A percentile compares a stretch with the other conserved stretches of the same genome.
Conservation (phyloP, 306 rosid species). For the Sechiopsis laciniata region DNA sequence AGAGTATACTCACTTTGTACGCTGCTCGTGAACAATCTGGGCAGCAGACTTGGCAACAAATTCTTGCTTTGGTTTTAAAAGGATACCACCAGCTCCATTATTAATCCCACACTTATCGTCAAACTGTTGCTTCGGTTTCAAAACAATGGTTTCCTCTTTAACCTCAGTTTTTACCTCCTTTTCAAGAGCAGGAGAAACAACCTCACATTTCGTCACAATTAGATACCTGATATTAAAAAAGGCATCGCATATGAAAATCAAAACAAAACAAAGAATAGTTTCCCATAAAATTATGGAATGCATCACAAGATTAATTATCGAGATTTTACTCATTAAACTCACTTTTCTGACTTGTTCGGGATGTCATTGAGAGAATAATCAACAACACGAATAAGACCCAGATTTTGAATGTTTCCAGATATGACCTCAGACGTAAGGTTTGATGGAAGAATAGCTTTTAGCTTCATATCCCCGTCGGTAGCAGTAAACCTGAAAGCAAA, state of each 20-base stretch:
- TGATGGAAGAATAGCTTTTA: slow-evolving; percentile 56
- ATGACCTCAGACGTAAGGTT: slow-evolving; percentile 37
- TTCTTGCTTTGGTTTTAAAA: slow-evolving; percentile 66
- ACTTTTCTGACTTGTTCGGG: slow-evolving; percentile 68
- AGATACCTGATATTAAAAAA: slow-evolving; percentile 41
- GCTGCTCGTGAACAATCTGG: slow-evolving; percentile 78
- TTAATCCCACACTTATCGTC: slow-evolving; percentile 31
- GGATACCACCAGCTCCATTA: slow-evolving; percentile 40
- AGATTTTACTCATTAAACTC: slow-evolving; percentile 16
- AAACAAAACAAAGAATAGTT: not conserved
- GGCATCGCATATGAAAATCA: not conserved
- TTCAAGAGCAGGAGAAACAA: slow-evolving; percentile 67
- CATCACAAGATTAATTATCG: not conserved
- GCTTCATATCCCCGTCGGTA: slow-evolving; percentile 64
- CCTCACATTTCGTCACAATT: slow-evolving; percentile 61
- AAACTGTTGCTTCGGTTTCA: slow-evolving; percentile 38
- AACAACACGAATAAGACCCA: slow-evolving; percentile 66
- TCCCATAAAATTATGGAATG: not conserved
- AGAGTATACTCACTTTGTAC: slow-evolving; percentile 46
- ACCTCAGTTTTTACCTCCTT: slow-evolving; percentile 43
- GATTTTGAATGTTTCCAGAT: slow-evolving; percentile 71
- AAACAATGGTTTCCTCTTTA: slow-evolving; percentile 31
- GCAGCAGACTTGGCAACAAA: slow-evolving; percentile 69
- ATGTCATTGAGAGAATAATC: slow-evolving; percentile 73
- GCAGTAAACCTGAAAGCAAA: slow-evolving; percentile 57